Evolutionary conservation across 1,284 basidiomycete species (phyloP).

Genomic region (Pascua guehoae): DNA sequence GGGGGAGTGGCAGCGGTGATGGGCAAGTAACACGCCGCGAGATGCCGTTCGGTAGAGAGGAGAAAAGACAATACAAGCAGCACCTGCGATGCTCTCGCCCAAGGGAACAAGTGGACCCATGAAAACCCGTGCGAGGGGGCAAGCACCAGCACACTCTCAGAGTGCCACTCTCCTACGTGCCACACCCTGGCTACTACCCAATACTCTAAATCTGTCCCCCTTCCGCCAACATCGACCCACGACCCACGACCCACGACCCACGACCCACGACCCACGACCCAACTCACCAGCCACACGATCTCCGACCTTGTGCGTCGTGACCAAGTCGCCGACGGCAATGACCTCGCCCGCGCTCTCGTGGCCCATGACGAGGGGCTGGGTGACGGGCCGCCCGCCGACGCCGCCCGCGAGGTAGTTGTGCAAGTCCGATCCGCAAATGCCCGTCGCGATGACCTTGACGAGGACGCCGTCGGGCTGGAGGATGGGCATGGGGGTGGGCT

Average conservation of each 20-base stretch:
- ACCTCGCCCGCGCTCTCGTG: constrained; percentile 48
- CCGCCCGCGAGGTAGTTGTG: constrained; percentile 44
- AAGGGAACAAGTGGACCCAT: no score
- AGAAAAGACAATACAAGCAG: no score
- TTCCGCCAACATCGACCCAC: background rate
- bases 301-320: constrained; percentile 47
- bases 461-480: constrained; percentile 46
- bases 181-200: background rate
- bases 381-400: constrained; percentile 43
- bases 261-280: no score
- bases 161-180: no score
- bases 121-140: no score
- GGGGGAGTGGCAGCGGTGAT: no score
- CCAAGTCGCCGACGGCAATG: constrained; percentile 44
- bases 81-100: no score
- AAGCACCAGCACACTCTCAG: no score
- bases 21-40: no score
- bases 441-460: constrained; percentile 42
- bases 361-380: constrained; percentile 47
- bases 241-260: no score
- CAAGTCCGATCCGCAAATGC: constrained; percentile 45
- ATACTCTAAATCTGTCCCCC: background rate
- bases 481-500: constrained; percentile 34
- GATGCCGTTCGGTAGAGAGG: no score
- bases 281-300: constrained; percentile 52